These are phyloP conservation scores for Neofusicoccum laricinum DNA, from an alignment of 2,329 filamentous ascomycete genomes.

Conservation along the genomic window DNA sequence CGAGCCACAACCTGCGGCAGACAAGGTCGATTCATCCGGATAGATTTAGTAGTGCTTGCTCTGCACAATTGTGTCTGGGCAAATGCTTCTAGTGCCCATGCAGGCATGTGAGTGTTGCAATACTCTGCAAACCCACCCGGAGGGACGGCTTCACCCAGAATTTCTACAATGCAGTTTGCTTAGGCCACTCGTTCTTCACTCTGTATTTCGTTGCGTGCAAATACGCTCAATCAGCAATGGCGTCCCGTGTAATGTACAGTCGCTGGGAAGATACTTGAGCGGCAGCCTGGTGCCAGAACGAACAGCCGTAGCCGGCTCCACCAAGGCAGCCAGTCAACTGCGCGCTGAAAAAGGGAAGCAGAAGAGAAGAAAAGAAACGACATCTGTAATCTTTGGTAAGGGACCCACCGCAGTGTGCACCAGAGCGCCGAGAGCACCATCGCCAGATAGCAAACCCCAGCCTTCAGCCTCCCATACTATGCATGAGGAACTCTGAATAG, in stretches of 20 bases:
- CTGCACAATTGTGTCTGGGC: too few relatives aligned
- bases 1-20: not conserved
- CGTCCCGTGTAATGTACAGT: not conserved
- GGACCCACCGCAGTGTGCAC: not conserved
- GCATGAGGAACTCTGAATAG: constrained; percentile 5
- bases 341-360: not conserved
- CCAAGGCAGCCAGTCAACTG: too few relatives aligned
- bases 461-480: constrained; percentile 9
- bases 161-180: not conserved
- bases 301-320: not conserved
- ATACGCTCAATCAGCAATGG: not conserved
- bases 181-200: not conserved
- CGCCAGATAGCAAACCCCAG: constrained; percentile 9
- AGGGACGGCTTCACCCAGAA: not conserved
- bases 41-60: too few relatives aligned
- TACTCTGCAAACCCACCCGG: too few relatives aligned
- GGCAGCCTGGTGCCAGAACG: not conserved
- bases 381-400: not conserved
- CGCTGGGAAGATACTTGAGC: not conserved
- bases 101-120: too few relatives aligned
- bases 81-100: too few relatives aligned
- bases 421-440: constrained; percentile 12
- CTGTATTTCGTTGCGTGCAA: not conserved
- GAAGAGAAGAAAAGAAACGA: not conserved
- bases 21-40: too few relatives aligned